Percentiles rank a stretch among this genome's conserved stretches.
Conservation (phyloP, 208 protist species). For the Jaenimonas drosophilae region DNA sequence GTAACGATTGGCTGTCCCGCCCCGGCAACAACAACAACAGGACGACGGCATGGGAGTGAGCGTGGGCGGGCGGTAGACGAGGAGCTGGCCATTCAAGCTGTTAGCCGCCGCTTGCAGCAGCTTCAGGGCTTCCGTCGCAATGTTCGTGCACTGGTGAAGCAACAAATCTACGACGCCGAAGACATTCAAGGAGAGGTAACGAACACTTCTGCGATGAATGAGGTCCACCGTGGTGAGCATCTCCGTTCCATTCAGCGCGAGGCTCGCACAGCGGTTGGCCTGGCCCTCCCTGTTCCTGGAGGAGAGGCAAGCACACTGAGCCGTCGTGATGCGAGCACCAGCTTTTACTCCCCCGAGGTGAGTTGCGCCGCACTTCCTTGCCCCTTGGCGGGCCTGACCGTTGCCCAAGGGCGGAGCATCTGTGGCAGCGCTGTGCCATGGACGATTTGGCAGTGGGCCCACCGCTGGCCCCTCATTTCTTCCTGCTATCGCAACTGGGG, state of each 20-base stretch:
- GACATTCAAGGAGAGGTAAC: conserved; percentile 54
- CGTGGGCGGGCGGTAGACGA: background rate
- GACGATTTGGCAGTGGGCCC: conserved; percentile 85
- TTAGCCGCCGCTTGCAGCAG: conserved; percentile 43
- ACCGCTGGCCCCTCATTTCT: conserved; percentile 44
- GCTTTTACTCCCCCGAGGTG: no score
- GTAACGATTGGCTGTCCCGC: background rate
- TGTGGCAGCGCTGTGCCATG: conserved; percentile 46
- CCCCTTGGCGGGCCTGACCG: conserved; percentile 26
- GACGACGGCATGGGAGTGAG: background rate
- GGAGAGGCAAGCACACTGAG: background rate
- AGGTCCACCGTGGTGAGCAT: conserved; percentile 13
- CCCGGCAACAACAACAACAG: background rate
- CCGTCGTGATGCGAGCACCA: no score
- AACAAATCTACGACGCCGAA: conserved; percentile 83
- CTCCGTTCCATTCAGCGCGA: conserved; percentile 37
- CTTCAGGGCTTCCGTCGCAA: conserved; percentile 48
- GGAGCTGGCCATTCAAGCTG: background rate
- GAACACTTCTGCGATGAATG: conserved; percentile 17
- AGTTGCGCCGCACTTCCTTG: no score
- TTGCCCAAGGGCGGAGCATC: conserved; percentile 35
- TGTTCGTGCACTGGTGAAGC: conserved; percentile 46
- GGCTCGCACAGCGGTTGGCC: conserved; percentile 32
- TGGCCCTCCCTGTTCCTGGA: conserved; percentile 9
- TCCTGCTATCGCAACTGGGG: no score